Evolutionary conservation across 345 rosid genomes (phyloP).

Genomic region (Turnera subulata): DNA sequence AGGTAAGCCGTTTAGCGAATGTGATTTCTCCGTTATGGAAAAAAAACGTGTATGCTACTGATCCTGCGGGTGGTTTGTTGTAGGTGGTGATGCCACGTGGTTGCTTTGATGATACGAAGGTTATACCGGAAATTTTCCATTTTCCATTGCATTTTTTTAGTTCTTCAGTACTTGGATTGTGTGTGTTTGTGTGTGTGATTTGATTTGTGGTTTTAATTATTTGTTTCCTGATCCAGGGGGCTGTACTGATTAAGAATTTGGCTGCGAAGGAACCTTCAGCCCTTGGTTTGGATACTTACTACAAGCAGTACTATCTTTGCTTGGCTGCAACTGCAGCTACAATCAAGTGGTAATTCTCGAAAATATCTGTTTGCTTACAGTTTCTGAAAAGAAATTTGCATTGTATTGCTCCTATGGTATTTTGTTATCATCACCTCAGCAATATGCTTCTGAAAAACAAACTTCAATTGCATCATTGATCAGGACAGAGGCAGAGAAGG

Average conservation of each 20-base stretch:
- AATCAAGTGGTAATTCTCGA: slow-evolving; percentile 82
- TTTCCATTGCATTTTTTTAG: slow-evolving; percentile 7
- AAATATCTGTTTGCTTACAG: slow-evolving; percentile 4
- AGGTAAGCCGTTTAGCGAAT: slow-evolving; percentile 38
- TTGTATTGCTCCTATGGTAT: no score
- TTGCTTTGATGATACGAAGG: slow-evolving; percentile 98
- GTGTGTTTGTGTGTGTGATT: slow-evolving; percentile 1
- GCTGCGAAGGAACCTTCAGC: slow-evolving; percentile 88
- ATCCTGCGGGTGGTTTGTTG: slow-evolving; percentile 8
- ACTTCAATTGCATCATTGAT: slow-evolving; percentile 6
- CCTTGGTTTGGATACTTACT: slow-evolving; percentile 83
- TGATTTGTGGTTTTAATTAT: background rate
- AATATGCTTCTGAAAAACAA: slow-evolving; percentile 13
- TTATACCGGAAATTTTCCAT: slow-evolving; percentile 21
- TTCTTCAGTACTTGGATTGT: background rate
- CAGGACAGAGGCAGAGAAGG: slow-evolving; percentile 95
- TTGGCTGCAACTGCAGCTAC: slow-evolving; percentile 90
- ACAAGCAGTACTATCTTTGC: slow-evolving; percentile 95
- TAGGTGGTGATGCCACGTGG: slow-evolving; percentile 87
- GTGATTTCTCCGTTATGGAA: no score
- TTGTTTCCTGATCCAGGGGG: slow-evolving; percentile 57
- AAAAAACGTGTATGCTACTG: no score
- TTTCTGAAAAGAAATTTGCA: slow-evolving; percentile 5
- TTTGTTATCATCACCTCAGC: no score
- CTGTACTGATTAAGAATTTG: slow-evolving; percentile 67